Conservation (phyloP, 805 yeast species). For the Saccharomycopsis fodiens region DNA sequence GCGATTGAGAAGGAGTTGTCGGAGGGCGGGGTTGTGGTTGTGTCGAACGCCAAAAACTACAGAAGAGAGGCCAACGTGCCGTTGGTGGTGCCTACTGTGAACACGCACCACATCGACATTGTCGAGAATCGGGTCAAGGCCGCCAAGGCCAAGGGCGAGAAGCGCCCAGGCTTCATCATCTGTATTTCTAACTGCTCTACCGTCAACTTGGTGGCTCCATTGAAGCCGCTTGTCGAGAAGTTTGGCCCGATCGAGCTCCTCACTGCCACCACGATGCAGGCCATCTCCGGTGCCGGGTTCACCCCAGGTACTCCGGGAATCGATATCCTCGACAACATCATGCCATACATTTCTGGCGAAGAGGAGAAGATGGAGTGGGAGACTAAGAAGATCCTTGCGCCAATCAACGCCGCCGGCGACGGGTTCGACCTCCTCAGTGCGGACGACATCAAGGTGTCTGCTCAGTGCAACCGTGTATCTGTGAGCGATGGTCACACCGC, state of each 20-base stretch:
- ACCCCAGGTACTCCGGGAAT: constrained; percentile 97
- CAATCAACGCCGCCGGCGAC: constrained; percentile 40
- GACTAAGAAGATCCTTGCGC: constrained; percentile 87
- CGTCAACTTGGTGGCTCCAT: constrained; percentile 94
- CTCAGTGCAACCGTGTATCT: constrained; percentile 95
- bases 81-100: constrained; percentile 88
- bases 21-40: constrained; percentile 72
- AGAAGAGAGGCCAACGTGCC: constrained; percentile 86
- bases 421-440: constrained; percentile 53
- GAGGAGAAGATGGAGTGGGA: constrained; percentile 99
- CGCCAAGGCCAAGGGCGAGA: constrained; percentile 47
- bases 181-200: constrained; percentile 98
- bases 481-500: constrained; percentile 98
- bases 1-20: constrained; percentile 80
- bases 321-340: constrained; percentile 88
- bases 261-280: constrained; percentile 90
- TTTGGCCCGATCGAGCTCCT: constrained; percentile 88
- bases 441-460: constrained; percentile 77
- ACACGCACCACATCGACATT: constrained; percentile 80
- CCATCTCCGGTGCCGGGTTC: constrained; percentile 97
- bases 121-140: constrained; percentile 49
- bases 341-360: constrained; percentile 93
- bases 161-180: constrained; percentile 73
- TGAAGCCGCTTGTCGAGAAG: constrained; percentile 82
- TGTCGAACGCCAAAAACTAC: constrained; percentile 95